Conservation (phyloP, 306 rosid genomes). For the Herpetospermum pedunculosum region DNA sequence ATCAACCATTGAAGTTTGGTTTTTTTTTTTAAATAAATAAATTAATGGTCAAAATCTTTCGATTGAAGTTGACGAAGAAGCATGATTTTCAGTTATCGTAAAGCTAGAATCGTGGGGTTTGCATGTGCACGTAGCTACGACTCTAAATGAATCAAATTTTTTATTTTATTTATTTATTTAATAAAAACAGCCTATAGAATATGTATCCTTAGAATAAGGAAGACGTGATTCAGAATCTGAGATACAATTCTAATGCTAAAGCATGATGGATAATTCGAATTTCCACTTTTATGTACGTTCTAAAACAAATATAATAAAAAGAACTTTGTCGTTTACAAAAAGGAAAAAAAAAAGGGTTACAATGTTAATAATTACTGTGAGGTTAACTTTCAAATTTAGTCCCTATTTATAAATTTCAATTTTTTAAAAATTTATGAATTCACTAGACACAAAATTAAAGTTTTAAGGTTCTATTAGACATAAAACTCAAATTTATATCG, state of each 20-base stretch:
- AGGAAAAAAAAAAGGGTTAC: neutral
- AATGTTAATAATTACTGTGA: too few relatives aligned
- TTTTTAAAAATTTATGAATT: too few relatives aligned
- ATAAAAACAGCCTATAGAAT: too few relatives aligned
- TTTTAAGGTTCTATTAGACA: too few relatives aligned
- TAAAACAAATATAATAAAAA: too few relatives aligned
- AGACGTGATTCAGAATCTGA: neutral
- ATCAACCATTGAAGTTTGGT: neutral
- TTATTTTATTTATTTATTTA: too few relatives aligned
- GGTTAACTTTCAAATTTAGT: too few relatives aligned
- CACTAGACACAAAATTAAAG: too few relatives aligned
- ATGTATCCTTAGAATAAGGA: neutral
- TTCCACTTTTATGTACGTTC: too few relatives aligned
- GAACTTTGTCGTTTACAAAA: neutral
- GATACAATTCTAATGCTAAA: neutral
- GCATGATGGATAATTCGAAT: neutral
- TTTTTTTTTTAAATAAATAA: neutral
- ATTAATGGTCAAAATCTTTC: neutral
- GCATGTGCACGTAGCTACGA: constrained; percentile 1
- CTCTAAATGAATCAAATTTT: neutral
- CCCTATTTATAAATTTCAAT: too few relatives aligned
- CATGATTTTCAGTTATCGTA: neutral
- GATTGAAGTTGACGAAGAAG: neutral
- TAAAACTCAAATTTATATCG: too few relatives aligned
- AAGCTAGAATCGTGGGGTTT: neutral